A percentile compares a stretch with the other conserved stretches of the same genome.
phyloP scores from a whole-genome alignment of 345 rosid genomes.

The Clausena lansium region DNA sequence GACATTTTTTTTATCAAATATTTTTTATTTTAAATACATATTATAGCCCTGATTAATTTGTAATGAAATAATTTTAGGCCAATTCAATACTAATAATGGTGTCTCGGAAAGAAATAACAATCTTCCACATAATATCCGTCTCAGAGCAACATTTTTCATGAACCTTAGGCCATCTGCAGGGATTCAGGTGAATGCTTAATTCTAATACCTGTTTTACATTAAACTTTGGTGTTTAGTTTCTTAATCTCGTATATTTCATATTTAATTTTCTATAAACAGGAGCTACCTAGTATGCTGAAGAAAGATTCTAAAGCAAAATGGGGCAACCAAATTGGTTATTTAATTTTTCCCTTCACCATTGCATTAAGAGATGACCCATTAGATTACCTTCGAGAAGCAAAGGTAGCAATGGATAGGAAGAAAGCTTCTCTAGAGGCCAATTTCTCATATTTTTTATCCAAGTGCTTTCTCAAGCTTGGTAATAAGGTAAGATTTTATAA shows the following conservation, averaged over 20 bases:
- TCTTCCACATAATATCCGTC: constrained; percentile 24
- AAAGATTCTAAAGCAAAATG: constrained; percentile 20
- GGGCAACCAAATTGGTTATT: constrained; percentile 42
- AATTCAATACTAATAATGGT: neutral
- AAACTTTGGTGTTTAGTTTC: no score
- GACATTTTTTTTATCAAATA: neutral
- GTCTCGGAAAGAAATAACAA: neutral
- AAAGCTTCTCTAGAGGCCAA: constrained; percentile 28
- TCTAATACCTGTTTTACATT: no score
- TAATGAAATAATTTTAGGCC: constrained; percentile 3
- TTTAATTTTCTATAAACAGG: constrained; percentile 15
- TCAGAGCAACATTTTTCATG: constrained; percentile 34
- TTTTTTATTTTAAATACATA: neutral
- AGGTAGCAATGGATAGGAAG: constrained; percentile 33
- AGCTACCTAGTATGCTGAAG: constrained; percentile 30
- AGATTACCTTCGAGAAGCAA: constrained; percentile 28
- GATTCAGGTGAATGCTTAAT: constrained; percentile 26
- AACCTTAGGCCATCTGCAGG: constrained; percentile 38
- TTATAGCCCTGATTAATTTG: no score
- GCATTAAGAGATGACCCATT: constrained; percentile 34
- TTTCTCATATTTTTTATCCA: constrained; percentile 9
- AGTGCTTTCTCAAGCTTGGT: constrained; percentile 1
- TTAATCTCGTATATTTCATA: no score
- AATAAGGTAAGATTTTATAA: constrained; percentile 16
- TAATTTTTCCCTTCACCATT: constrained; percentile 32